Percentiles rank a stretch among this genome's conserved stretches.
Evolutionary conservation across 768 basidiomycete species (phyloP).

Genomic region (Leccinum rimulosum): DNA sequence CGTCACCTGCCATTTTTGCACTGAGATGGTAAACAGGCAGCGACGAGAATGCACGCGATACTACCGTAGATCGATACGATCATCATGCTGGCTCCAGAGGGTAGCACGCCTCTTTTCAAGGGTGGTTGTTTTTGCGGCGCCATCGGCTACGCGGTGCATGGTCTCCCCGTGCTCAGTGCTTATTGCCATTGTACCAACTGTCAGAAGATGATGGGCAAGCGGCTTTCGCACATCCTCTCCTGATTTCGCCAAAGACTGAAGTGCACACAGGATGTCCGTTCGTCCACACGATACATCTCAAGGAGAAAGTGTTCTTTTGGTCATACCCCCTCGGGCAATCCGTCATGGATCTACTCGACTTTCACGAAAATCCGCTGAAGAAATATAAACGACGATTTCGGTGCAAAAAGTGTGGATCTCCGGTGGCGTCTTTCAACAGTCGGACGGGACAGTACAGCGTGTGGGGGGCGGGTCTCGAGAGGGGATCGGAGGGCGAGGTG

Average conservation of each 20-base stretch:
- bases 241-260: neutral
- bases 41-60: too few relatives aligned
- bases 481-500: slow-evolving; percentile 50
- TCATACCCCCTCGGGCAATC: slow-evolving; percentile 29
- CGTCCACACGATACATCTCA: slow-evolving; percentile 59
- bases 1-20: too few relatives aligned
- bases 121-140: slow-evolving; percentile 63
- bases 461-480: slow-evolving; percentile 55
- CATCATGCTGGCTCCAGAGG: slow-evolving; percentile 14
- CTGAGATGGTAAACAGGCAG: too few relatives aligned
- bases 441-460: slow-evolving; percentile 50
- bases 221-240: neutral
- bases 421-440: slow-evolving; percentile 52
- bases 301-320: slow-evolving; percentile 52
- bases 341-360: slow-evolving; percentile 38
- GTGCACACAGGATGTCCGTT: slow-evolving; percentile 44
- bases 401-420: slow-evolving; percentile 59
- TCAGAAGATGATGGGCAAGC: slow-evolving; percentile 56
- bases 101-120: slow-evolving; percentile 25
- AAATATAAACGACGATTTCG: slow-evolving; percentile 61
- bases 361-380: slow-evolving; percentile 47
- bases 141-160: slow-evolving; percentile 46
- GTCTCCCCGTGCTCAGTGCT: slow-evolving; percentile 51
- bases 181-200: slow-evolving; percentile 75
- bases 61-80: neutral